Evolutionary conservation across 2,329 filamentous ascomycete species (phyloP), one percentile per base, ranked within the genome.

Genomic region (Xenosphaeropsis pyriputrescens): DNA sequence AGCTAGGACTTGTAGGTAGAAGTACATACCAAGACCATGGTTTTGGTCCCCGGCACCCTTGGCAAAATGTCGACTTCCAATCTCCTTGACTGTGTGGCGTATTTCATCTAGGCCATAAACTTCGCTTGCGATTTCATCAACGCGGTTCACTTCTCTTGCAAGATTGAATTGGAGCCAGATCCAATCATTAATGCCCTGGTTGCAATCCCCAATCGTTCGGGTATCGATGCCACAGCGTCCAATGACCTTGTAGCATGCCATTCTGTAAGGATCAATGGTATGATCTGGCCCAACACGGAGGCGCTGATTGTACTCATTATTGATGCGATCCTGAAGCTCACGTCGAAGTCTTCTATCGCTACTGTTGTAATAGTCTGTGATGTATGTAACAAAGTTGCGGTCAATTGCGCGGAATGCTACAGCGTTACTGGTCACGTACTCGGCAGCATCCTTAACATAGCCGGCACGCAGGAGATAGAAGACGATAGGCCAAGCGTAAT

Each of bases 211-310:
- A 19, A 81, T 57, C 47, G 68, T 74, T 44, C 77, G 71, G 57
- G 77, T 76, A 52, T 63, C 65, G 18, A 82, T 61, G 50, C 80
- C 77, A 48, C 76, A 79, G 34, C 77, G 85, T 34, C 93, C 91
- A 49, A 98, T 81, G 43, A 98, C 79, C 67, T 98, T 96, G 69
- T 96, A 96, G 57, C 91, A 95, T 35, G 89, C 88, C 76, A 94
- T 88, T 38, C 86, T 79, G 63, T 93, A 98, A 18, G 91, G 91
- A 56, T 98, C 91, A 45, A 93, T 77, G 2, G 84, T 83, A 53
- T 88, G 80, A 41, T 91, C 84, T 1, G 85, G 83, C 1, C 84
- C 84, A 50, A 93, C 85, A 45, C 85, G 79, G 18, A 79, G 72
- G 34, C 86, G 79, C 55, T 93, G 84, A 37, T 81, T 81, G 58